These are phyloP conservation scores for Triticum dicoccoides DNA, from an alignment of 176 grass and related monocot species.

Conservation along the genomic window DNA sequence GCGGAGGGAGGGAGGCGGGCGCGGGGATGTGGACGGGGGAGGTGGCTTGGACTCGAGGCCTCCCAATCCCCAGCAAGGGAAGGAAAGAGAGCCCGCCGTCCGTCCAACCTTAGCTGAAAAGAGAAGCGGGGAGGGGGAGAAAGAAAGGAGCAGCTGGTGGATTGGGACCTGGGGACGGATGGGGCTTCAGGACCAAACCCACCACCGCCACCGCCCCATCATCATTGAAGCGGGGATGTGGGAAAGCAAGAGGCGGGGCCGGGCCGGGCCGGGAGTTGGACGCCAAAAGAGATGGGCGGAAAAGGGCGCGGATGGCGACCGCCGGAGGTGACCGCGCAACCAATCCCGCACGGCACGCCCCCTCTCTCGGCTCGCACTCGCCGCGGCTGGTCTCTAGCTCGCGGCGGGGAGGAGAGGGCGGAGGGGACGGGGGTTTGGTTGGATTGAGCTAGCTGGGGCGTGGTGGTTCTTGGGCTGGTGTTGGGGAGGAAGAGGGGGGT, in stretches of 20 bases:
- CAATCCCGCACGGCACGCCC: neutral
- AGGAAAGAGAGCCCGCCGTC: conserved; percentile 22
- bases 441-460: neutral
- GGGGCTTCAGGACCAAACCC: conserved; percentile 44
- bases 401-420: neutral
- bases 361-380: neutral
- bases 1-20: neutral
- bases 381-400: neutral
- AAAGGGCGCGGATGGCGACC: conserved; percentile 39
- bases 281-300: conserved; percentile 31
- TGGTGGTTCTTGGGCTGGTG: neutral
- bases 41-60: conserved; percentile 25
- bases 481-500: neutral
- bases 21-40: conserved; percentile 40
- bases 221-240: conserved; percentile 47
- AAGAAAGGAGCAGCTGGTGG: conserved; percentile 35
- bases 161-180: conserved; percentile 35
- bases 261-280: conserved; percentile 25
- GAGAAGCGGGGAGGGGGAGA: conserved; percentile 9
- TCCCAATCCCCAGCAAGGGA: conserved; percentile 53
- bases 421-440: neutral
- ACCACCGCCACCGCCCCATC: conserved; percentile 35
- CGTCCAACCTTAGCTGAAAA: conserved; percentile 30
- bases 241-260: conserved; percentile 44
- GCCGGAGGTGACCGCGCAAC: conserved; percentile 25